Percentiles rank a stretch among this genome's conserved stretches.
Conservation (phyloP, 139 green algal species). For the Auxenochlorella protothecoides region DNA sequence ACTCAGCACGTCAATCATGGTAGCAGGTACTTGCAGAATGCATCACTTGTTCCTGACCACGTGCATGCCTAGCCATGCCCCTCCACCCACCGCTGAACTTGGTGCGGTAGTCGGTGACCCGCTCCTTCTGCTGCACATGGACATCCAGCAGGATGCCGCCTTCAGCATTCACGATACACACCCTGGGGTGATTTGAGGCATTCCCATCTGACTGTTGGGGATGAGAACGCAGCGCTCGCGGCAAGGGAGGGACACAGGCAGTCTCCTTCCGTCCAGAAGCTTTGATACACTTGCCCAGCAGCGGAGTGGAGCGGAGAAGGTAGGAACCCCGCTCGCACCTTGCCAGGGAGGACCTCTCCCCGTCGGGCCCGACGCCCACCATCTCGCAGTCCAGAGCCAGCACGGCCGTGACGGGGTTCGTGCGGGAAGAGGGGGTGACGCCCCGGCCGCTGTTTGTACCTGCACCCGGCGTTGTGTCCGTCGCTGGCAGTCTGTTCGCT, state of each 20-base stretch:
- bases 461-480: not conserved
- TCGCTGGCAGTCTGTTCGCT: not conserved
- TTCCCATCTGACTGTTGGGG: not conserved
- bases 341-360: conserved; percentile 49
- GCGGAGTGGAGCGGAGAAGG: not conserved
- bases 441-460: not conserved
- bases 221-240: not conserved
- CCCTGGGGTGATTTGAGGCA: conserved; percentile 2
- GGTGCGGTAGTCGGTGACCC: conserved; percentile 76
- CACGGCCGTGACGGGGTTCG: conserved; percentile 7
- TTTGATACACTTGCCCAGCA: not conserved
- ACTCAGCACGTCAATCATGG: not conserved
- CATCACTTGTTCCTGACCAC: not conserved
- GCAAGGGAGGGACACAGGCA: not conserved
- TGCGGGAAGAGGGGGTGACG: too few species aligned
- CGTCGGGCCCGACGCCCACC: conserved; percentile 74
- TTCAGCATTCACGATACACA: conserved; percentile 62
- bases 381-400: conserved; percentile 95
- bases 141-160: conserved; percentile 70
- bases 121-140: conserved; percentile 53
- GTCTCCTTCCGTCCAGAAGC: too few species aligned
- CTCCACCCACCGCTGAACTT: conserved; percentile 28
- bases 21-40: not conserved
- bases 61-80: too few species aligned
- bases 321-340: conserved; percentile 15